Evolutionary conservation across 768 basidiomycete species (phyloP).

Genomic region (Macrolepiota fuliginosa): DNA sequence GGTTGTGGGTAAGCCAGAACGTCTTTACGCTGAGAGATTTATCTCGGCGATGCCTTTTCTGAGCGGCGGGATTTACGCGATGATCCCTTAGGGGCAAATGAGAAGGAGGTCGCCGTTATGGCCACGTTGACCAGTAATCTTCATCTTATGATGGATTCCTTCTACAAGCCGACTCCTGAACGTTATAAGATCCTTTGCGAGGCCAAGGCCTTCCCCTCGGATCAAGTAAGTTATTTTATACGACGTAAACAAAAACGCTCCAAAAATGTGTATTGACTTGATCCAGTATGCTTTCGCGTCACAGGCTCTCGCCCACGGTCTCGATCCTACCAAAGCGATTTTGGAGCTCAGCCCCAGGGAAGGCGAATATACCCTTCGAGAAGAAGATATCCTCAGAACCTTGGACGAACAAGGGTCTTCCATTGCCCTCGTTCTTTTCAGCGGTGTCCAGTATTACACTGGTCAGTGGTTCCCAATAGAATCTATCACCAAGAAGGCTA

Average conservation of each 20-base stretch:
- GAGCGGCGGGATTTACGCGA: conserved; percentile 19
- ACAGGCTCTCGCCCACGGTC: conserved; percentile 80
- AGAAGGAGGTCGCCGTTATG: conserved; percentile 94
- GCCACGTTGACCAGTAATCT: conserved; percentile 93
- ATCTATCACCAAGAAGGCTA: conserved; percentile 78
- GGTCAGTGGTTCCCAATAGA: conserved; percentile 93
- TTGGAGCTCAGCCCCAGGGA: conserved; percentile 76
- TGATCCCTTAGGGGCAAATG: conserved; percentile 65
- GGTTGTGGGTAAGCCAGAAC: conserved; percentile 64
- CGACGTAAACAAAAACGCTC: conserved; percentile 14
- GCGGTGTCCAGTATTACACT: conserved; percentile 96
- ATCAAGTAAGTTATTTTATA: conserved; percentile 66
- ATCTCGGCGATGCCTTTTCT: conserved; percentile 6
- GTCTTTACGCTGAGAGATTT: conserved; percentile 11
- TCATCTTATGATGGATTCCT: conserved; percentile 91
- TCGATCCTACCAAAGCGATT: conserved; percentile 69
- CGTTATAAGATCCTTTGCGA: conserved; percentile 96
- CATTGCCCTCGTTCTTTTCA: conserved; percentile 90
- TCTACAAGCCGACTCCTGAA: conserved; percentile 84
- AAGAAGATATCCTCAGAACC: conserved; percentile 80
- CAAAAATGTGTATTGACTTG: conserved; percentile 15
- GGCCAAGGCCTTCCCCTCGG: conserved; percentile 92
- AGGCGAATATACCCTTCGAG: conserved; percentile 83
- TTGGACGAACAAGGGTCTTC: conserved; percentile 70
- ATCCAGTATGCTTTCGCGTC: conserved; percentile 92